Conservation (phyloP, 768 basidiomycete species). For the Trametes meyenii region DNA sequence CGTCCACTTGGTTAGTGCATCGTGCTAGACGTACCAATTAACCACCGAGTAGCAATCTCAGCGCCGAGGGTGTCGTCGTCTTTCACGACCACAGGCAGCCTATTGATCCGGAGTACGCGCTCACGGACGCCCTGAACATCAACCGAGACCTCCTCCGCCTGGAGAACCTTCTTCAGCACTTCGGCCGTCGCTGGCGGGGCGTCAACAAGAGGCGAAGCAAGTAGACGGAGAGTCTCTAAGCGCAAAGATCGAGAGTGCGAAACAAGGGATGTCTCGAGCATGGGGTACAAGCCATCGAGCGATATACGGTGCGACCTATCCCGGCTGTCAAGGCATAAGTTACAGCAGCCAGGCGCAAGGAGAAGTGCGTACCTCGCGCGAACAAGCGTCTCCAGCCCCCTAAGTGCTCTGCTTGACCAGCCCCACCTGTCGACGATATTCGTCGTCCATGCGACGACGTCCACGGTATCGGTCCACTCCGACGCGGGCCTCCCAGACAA, state of each 20-base stretch:
- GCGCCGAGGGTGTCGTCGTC: slow-evolving; percentile 59
- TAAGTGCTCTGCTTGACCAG: slow-evolving; percentile 58
- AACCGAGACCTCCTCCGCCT: slow-evolving; percentile 80
- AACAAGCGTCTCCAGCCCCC: slow-evolving; percentile 53
- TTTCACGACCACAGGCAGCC: slow-evolving; percentile 63
- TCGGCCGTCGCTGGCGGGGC: slow-evolving; percentile 49
- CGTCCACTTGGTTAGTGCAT: not conserved
- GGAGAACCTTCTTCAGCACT: slow-evolving; percentile 65
- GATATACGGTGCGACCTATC: slow-evolving; percentile 21
- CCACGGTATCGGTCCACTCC: slow-evolving; percentile 52
- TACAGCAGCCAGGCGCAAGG: too few relatives aligned
- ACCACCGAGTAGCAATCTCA: slow-evolving; percentile 70
- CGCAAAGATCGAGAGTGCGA: slow-evolving; percentile 76
- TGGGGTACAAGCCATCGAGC: slow-evolving; percentile 54
- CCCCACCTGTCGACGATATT: slow-evolving; percentile 53
- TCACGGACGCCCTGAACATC: slow-evolving; percentile 85
- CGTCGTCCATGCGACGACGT: slow-evolving; percentile 53
- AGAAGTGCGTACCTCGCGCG: slow-evolving; percentile 45
- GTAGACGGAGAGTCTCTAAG: slow-evolving; percentile 62
- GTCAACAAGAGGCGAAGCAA: slow-evolving; percentile 54
- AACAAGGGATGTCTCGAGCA: slow-evolving; percentile 56
- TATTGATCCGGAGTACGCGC: slow-evolving; percentile 74
- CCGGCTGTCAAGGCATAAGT: not conserved
- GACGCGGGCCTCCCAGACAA: slow-evolving; percentile 46
- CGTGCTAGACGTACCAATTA: slow-evolving; percentile 55